Percentiles rank a stretch among this genome's conserved stretches.
Evolutionary conservation across 2,329 filamentous ascomycete species (phyloP).

Genomic region (Phyllosticta citribraziliensis): DNA sequence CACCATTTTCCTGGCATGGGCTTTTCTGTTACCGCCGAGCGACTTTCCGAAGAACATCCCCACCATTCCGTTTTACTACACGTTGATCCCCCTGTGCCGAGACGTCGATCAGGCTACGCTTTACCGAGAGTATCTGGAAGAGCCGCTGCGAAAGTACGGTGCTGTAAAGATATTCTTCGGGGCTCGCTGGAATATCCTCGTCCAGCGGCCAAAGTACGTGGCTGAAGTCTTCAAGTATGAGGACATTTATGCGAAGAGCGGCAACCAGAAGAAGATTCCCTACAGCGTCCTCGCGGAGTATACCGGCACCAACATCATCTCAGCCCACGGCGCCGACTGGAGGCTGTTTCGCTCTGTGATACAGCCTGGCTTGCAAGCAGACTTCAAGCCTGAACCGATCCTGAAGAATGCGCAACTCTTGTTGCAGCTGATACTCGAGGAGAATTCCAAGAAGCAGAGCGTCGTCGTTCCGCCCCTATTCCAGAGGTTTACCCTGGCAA

Average conservation of each 20-base stretch:
- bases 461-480: constrained; percentile 24
- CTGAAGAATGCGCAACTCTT: constrained; percentile 18
- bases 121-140: constrained; percentile 30
- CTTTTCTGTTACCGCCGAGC: constrained; percentile 6
- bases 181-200: constrained; percentile 40
- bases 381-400: constrained; percentile 16
- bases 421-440: constrained; percentile 21
- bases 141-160: constrained; percentile 30
- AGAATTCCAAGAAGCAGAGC: constrained; percentile 13
- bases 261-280: constrained; percentile 25
- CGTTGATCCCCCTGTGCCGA: constrained; percentile 32
- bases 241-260: constrained; percentile 22
- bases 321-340: constrained; percentile 22
- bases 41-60: constrained; percentile 28
- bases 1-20: neutral
- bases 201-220: constrained; percentile 36
- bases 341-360: constrained; percentile 21
- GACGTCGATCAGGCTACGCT: constrained; percentile 36
- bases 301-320: constrained; percentile 27
- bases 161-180: constrained; percentile 42
- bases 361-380: constrained; percentile 21
- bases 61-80: constrained; percentile 36
- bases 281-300: constrained; percentile 21
- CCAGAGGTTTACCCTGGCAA: constrained; percentile 30
- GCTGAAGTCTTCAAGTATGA: constrained; percentile 28